A percentile compares a stretch with the other conserved stretches of the same genome.
These are phyloP conservation scores for Bauhinia variegata DNA, from an alignment of 306 rosid species.

Conservation along the genomic window DNA sequence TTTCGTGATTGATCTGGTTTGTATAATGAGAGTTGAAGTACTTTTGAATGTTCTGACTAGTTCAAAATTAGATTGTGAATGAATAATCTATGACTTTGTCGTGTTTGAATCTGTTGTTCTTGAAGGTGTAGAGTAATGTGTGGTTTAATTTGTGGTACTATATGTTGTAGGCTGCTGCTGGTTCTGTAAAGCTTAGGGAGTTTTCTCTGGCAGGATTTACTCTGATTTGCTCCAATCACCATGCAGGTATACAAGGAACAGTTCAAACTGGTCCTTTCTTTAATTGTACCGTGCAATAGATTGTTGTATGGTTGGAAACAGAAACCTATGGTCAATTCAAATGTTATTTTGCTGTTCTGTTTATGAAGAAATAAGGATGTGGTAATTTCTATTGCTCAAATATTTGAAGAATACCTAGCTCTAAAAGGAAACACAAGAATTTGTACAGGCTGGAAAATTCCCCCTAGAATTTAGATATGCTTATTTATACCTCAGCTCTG, in stretches of 20 bases:
- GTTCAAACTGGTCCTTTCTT: conserved; percentile 24
- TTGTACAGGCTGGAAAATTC: conserved; percentile 1
- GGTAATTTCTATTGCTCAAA: not conserved
- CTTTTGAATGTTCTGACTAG: conserved; percentile 22
- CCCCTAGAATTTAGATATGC: not conserved
- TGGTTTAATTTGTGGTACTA: conserved; percentile 39
- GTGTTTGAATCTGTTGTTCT: not conserved
- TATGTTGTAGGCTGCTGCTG: conserved; percentile 42
- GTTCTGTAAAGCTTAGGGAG: conserved; percentile 46
- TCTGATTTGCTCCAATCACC: conserved; percentile 47
- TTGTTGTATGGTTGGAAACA: conserved; percentile 10
- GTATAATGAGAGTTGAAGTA: not conserved
- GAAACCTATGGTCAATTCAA: not conserved
- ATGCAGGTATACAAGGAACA: conserved; percentile 46
- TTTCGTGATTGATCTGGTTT: conserved; percentile 54
- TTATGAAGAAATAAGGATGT: not conserved
- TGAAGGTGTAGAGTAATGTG: not conserved
- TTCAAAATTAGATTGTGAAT: conserved; percentile 26
- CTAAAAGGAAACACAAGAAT: not conserved
- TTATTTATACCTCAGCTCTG: not conserved
- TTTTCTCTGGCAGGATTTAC: conserved; percentile 34
- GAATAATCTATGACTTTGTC: conserved; percentile 29
- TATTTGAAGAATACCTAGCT: conserved; percentile 1
- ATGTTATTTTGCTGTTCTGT: not conserved
- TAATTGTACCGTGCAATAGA: conserved; percentile 1